phyloP scores from a whole-genome alignment of 192 early-diverging fungal species.

The Coemansia sp. region DNA sequence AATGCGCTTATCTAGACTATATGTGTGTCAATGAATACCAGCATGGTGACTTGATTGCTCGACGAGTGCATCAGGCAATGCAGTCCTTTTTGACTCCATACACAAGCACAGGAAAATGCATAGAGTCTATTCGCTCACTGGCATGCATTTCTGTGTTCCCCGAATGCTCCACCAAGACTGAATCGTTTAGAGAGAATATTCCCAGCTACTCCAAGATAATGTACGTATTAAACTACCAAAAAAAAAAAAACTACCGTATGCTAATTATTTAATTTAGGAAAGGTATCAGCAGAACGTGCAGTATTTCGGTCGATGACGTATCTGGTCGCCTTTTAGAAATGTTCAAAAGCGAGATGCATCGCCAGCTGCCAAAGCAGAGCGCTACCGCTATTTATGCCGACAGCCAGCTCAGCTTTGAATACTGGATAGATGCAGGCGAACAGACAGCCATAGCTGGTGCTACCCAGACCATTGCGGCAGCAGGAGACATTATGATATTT shows the following conservation, averaged over 20 bases:
- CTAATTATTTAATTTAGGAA: background rate
- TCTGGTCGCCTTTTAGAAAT: conserved; percentile 20
- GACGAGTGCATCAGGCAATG: background rate
- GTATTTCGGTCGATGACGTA: conserved; percentile 15
- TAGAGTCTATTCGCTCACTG: conserved; percentile 11
- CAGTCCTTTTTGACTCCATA: background rate
- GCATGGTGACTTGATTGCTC: conserved; percentile 20
- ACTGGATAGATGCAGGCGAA: background rate
- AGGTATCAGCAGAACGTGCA: conserved; percentile 13
- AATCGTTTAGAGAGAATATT: background rate
- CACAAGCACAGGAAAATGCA: conserved; percentile 5
- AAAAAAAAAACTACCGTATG: background rate
- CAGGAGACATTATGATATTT: conserved; percentile 12
- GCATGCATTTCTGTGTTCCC: conserved; percentile 31
- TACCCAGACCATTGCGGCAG: too few relatives aligned
- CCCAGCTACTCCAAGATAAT: conserved; percentile 29
- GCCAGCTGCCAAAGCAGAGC: background rate
- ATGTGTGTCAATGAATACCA: conserved; percentile 1
- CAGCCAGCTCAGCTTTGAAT: background rate
- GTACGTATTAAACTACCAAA: conserved; percentile 2
- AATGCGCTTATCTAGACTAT: conserved; percentile 12
- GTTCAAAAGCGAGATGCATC: conserved; percentile 4
- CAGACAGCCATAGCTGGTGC: background rate
- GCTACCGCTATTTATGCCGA: background rate
- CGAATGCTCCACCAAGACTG: background rate